Conservation (phyloP, 1,284 basidiomycete species). For the Xerocomus tenax region DNA sequence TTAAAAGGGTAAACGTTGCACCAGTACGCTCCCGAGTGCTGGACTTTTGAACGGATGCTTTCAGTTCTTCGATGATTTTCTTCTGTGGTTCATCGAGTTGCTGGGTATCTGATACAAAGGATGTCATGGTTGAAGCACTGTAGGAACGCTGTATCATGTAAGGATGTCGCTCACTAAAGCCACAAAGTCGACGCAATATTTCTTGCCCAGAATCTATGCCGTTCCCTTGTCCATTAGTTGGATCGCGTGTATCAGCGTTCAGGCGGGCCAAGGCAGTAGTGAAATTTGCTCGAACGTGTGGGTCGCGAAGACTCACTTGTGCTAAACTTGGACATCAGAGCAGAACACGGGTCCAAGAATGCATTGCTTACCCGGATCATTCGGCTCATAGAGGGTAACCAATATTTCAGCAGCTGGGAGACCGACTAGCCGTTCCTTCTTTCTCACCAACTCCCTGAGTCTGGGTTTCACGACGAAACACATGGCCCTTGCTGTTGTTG, state of each 20-base stretch:
- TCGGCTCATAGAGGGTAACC: slow-evolving; percentile 9
- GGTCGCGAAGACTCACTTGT: slow-evolving; percentile 1
- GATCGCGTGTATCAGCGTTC: background rate
- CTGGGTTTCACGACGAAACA: slow-evolving; percentile 8
- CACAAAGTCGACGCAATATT: slow-evolving; percentile 14
- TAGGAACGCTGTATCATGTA: too few species aligned
- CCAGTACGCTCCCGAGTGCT: slow-evolving; percentile 14
- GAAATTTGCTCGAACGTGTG: slow-evolving; percentile 13
- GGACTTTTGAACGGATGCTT: background rate
- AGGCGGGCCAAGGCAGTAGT: slow-evolving; percentile 10
- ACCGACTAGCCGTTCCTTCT: slow-evolving; percentile 10
- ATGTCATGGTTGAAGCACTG: background rate
- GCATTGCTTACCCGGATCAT: background rate
- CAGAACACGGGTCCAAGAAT: background rate
- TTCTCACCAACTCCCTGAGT: slow-evolving; percentile 13
- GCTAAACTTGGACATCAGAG: slow-evolving; percentile 2
- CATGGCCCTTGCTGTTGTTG: background rate
- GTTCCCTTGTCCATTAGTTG: background rate
- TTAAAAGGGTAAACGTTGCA: slow-evolving; percentile 20
- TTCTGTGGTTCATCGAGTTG: background rate
- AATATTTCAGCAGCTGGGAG: slow-evolving; percentile 19
- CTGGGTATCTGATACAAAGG: slow-evolving; percentile 2
- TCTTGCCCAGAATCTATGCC: slow-evolving; percentile 5
- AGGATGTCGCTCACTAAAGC: slow-evolving; percentile 12
- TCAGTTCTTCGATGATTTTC: slow-evolving; percentile 11